Evolutionary conservation across 2,329 filamentous ascomycete genomes (phyloP), one percentile per base, ranked within the genome.

Genomic region (Fulvia fulva): DNA sequence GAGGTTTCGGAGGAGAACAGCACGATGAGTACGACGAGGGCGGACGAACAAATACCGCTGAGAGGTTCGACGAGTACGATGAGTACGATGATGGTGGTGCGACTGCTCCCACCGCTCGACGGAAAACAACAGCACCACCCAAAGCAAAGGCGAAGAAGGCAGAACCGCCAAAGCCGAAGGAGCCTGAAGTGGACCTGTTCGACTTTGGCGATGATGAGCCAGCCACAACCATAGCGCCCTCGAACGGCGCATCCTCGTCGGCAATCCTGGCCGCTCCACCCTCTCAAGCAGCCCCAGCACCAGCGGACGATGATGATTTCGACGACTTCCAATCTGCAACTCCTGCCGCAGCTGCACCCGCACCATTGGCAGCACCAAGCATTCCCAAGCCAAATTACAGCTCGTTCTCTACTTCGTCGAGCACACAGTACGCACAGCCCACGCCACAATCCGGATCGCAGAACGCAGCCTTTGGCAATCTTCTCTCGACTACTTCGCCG

Each of bases 251-350:
- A 62, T 59, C 53, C 16, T 63, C 60, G 16, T 56, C 62, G 12
- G 54, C 66, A 8, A 56, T 61, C 12, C 51, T 67, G 22, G 21
- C 77, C 9, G 34, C 67, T 16, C 60, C 68, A 9, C 30, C 63
- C 21, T 32, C 64, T 34, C 55, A 65, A 9, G 28, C 64, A 37
- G 45, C 64, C 22, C 57, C 63, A 26, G 53, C 59, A 5, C 47
- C 60, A 21, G 53, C 59, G 28, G 78, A 79, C 44, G 86, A 84
- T 53, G 87, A 90, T 62, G 93, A 97, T 63, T 97, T 97, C 70
- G 94, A 97, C 71, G 94, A 99, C 71, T 97, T 97, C 80, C 91
- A 96, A 74, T 96, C 91, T 21, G 93, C 93, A 14, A 79, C 88
- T 2, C 84, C 87, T 3, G 78, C 84, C 4, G 50, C 74, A 22